Evolutionary conservation across 2,329 filamentous ascomycete species (phyloP).

Genomic region (Monosporascus ibericus): DNA sequence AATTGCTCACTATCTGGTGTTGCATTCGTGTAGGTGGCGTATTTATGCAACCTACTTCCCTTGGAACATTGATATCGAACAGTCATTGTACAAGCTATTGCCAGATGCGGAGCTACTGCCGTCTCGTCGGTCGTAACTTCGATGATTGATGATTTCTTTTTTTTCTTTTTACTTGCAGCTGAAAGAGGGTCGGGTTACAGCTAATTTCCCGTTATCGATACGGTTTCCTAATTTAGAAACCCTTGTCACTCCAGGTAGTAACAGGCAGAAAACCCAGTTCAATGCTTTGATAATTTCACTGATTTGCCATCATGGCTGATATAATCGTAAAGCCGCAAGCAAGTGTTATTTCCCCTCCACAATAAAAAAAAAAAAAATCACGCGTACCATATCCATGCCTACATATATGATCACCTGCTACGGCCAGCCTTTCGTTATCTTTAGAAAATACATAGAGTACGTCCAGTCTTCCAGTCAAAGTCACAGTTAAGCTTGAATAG

Average conservation of each 20-base stretch:
- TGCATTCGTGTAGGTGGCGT: too few relatives aligned
- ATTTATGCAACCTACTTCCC: not conserved
- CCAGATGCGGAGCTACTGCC: not conserved
- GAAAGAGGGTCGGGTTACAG: not conserved
- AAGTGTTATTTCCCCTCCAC: not conserved
- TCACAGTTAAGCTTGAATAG: not conserved
- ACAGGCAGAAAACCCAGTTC: not conserved
- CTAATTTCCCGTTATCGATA: conserved; percentile 1
- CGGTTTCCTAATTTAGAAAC: conserved; percentile 1
- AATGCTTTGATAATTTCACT: not conserved
- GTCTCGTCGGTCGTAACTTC: not conserved
- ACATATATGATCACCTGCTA: not conserved
- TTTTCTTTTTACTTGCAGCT: not conserved
- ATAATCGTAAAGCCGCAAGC: not conserved
- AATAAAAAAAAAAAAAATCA: not conserved
- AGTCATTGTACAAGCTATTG: not conserved
- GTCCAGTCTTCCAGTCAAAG: too few relatives aligned
- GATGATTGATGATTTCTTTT: not conserved
- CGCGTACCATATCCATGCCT: not conserved
- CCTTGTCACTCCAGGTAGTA: not conserved
- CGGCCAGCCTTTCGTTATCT: not conserved
- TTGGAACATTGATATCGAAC: not conserved
- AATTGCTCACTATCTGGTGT: too few relatives aligned
- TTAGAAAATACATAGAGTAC: not conserved
- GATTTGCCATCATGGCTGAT: conserved; percentile 1